Conservation (phyloP, 306 rosid species). For the Trifolium fragiferum region DNA sequence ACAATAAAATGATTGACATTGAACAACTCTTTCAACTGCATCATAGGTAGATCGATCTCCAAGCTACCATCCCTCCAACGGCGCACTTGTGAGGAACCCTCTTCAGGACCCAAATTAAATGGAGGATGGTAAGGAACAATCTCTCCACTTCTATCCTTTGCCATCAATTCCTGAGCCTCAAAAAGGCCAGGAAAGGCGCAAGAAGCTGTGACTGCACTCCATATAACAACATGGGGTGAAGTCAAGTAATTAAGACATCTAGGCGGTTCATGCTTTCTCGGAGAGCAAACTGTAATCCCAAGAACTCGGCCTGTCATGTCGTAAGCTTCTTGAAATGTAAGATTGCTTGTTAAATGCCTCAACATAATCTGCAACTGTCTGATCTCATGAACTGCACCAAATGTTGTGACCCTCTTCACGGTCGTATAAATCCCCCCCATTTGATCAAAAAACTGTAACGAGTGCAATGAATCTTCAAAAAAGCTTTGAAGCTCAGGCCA, state of each 20-base stretch:
- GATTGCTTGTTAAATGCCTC: slow-evolving; percentile 87
- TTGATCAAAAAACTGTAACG: slow-evolving; percentile 87
- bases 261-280: slow-evolving; percentile 97
- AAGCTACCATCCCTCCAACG: slow-evolving; percentile 99
- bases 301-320: slow-evolving; percentile 96
- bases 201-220: slow-evolving; percentile 99
- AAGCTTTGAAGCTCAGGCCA: slow-evolving; percentile 98
- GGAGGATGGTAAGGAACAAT: slow-evolving; percentile 98
- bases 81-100: slow-evolving; percentile 74
- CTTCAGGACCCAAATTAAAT: slow-evolving; percentile 89
- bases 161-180: slow-evolving; percentile 99
- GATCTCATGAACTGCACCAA: slow-evolving; percentile 90
- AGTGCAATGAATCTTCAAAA: slow-evolving; percentile 88
- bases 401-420: slow-evolving; percentile 85
- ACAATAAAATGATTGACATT: slow-evolving; percentile 96
- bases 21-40: slow-evolving; percentile 92
- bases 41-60: slow-evolving; percentile 97
- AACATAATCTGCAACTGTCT: slow-evolving; percentile 89
- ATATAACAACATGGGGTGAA: slow-evolving; percentile 97
- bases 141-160: slow-evolving; percentile 93
- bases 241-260: slow-evolving; percentile 98
- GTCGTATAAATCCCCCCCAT: slow-evolving; percentile 88
- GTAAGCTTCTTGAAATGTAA: slow-evolving; percentile 96
- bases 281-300: slow-evolving; percentile 96
- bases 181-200: slow-evolving; percentile 98